A percentile compares a stretch with the other conserved stretches of the same genome.
phyloP scores from a whole-genome alignment of 2,329 filamentous ascomycete genomes.

The Fusarium tricinctum region DNA sequence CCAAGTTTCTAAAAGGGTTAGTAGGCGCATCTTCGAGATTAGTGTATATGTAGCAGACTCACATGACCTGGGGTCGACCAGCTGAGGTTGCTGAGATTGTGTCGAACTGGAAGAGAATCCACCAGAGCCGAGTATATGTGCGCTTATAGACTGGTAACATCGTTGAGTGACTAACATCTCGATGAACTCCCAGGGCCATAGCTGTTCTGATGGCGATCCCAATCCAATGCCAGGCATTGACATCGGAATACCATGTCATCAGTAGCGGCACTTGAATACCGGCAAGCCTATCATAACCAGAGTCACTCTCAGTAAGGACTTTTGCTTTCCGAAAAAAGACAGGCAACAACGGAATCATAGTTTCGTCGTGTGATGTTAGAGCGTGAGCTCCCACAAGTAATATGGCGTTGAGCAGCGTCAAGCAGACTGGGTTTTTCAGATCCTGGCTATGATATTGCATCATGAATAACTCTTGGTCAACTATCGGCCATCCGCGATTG shows the following conservation, averaged over 20 bases:
- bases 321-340: constrained; percentile 15
- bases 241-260: constrained; percentile 22
- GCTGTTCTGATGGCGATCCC: constrained; percentile 18
- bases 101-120: constrained; percentile 24
- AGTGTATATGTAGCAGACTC: background rate
- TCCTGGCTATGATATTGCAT: constrained; percentile 3
- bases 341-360: background rate
- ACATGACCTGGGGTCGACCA: constrained; percentile 22
- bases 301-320: background rate
- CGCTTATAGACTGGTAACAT: constrained; percentile 21
- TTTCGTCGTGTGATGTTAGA: constrained; percentile 6
- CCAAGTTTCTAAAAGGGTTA: constrained; percentile 1
- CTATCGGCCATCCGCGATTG: constrained; percentile 19
- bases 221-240: constrained; percentile 27
- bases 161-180: constrained; percentile 11
- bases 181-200: constrained; percentile 19
- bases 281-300: constrained; percentile 15
- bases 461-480: constrained; percentile 24
- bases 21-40: fast-evolving
- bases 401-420: constrained; percentile 17
- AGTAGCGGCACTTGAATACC: constrained; percentile 6
- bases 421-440: background rate
- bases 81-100: constrained; percentile 16
- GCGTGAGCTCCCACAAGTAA: constrained; percentile 20
- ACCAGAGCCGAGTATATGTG: constrained; percentile 14